These are phyloP conservation scores for Puccinia coronata DNA, from an alignment of 1,284 basidiomycete species.

Conservation along the genomic window DNA sequence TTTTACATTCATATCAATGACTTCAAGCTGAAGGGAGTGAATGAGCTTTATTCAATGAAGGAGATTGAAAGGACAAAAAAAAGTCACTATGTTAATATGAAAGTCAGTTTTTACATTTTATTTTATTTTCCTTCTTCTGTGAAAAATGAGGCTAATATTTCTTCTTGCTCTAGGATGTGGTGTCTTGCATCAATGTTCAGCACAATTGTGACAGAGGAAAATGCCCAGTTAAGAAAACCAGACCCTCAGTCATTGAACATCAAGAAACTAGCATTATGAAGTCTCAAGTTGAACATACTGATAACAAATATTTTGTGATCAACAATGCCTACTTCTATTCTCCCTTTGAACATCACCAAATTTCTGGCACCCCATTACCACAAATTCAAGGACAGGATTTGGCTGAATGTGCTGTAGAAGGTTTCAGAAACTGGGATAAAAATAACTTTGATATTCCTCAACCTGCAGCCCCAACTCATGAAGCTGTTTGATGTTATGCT, in stretches of 20 bases:
- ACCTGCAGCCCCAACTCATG: no score
- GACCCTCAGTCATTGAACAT: neutral
- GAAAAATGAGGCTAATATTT: neutral
- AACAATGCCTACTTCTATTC: neutral
- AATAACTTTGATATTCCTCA: no score
- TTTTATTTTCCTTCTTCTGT: neutral
- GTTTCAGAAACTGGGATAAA: no score
- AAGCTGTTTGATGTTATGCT: no score
- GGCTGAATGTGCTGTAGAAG: neutral
- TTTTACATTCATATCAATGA: neutral
- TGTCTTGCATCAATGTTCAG: neutral
- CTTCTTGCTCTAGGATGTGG: neutral
- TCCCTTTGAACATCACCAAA: no score
- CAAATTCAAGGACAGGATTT: neutral
- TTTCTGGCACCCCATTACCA: neutral
- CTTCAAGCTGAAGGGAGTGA: neutral
- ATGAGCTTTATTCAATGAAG: no score
- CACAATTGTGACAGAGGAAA: no score
- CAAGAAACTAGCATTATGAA: neutral
- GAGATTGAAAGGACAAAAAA: neutral
- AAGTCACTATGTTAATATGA: neutral
- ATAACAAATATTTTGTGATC: neutral
- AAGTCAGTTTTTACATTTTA: neutral
- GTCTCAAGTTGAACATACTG: neutral
- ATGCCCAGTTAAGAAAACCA: neutral